Evolutionary conservation across 208 protist genomes (phyloP).

Genomic region (Leishmania braziliensis): DNA sequence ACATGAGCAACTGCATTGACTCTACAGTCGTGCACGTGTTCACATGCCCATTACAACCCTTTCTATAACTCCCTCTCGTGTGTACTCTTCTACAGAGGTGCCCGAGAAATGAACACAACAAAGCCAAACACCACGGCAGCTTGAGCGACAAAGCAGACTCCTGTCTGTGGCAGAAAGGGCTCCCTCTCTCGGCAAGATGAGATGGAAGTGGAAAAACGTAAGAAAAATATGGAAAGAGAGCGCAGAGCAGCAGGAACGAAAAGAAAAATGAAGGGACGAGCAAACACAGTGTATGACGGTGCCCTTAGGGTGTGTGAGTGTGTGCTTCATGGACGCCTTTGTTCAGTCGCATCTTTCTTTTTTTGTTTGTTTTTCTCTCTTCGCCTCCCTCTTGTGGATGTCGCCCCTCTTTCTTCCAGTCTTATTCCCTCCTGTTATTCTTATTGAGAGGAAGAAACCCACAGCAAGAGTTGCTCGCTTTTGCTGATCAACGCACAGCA

Average conservation of each 20-base stretch:
- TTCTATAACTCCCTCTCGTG: background rate
- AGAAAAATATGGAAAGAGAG: background rate
- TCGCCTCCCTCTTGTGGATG: background rate
- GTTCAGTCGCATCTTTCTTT: background rate
- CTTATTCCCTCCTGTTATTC: background rate
- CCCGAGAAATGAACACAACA: background rate
- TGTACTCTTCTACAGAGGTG: background rate
- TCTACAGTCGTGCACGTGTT: background rate
- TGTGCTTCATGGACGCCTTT: background rate
- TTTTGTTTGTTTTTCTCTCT: background rate
- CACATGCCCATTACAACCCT: background rate
- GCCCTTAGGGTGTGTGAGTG: background rate
- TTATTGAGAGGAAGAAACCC: background rate
- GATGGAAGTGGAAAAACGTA: background rate
- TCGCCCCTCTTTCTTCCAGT: background rate
- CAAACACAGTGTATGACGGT: background rate
- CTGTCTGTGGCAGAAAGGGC: background rate
- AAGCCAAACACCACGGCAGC: background rate
- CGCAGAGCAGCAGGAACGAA: background rate
- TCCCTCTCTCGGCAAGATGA: background rate
- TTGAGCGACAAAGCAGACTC: background rate
- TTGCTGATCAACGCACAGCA: background rate
- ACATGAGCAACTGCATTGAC: background rate
- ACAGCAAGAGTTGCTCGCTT: background rate
- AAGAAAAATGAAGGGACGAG: background rate